Evolutionary conservation across 768 basidiomycete species (phyloP).

Genomic region (Suillus variegatus): DNA sequence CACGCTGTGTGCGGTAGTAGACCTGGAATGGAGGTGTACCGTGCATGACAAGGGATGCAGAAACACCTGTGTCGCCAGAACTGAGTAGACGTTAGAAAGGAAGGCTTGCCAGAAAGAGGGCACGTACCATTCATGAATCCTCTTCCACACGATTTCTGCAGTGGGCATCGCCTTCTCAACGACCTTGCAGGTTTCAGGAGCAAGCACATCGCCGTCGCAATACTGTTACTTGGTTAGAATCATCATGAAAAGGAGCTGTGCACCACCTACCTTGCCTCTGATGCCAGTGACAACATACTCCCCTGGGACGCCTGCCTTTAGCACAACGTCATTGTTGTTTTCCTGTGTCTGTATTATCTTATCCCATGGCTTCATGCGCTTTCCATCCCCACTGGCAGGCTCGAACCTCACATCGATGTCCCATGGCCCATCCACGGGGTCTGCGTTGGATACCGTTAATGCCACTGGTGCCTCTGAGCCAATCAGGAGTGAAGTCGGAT

Average conservation of each 20-base stretch:
- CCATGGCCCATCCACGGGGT: slow-evolving; percentile 71
- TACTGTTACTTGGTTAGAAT: slow-evolving; percentile 39
- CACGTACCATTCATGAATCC: slow-evolving; percentile 83
- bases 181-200: slow-evolving; percentile 80
- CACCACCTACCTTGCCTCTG: slow-evolving; percentile 57
- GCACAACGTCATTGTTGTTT: slow-evolving; percentile 41
- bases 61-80: slow-evolving; percentile 90
- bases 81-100: slow-evolving; percentile 37
- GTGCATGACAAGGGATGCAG: slow-evolving; percentile 80
- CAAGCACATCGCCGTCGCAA: slow-evolving; percentile 82
- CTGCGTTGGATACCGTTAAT: slow-evolving; percentile 53
- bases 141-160: slow-evolving; percentile 86
- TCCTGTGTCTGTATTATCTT: slow-evolving; percentile 57
- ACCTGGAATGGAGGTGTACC: slow-evolving; percentile 90
- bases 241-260: neutral
- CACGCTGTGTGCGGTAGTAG: slow-evolving; percentile 72
- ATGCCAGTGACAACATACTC: slow-evolving; percentile 74
- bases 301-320: slow-evolving; percentile 65
- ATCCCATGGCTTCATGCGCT: slow-evolving; percentile 59
- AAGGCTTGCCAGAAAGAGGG: slow-evolving; percentile 8
- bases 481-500: slow-evolving; percentile 69
- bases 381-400: slow-evolving; percentile 44
- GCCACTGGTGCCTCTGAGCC: slow-evolving; percentile 62
- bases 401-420: slow-evolving; percentile 62
- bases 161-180: slow-evolving; percentile 74